Evolutionary conservation across 2,329 filamentous ascomycete genomes (phyloP), one percentile per base, ranked within the genome.

Genomic region (Daldinia eschscholtzii): DNA sequence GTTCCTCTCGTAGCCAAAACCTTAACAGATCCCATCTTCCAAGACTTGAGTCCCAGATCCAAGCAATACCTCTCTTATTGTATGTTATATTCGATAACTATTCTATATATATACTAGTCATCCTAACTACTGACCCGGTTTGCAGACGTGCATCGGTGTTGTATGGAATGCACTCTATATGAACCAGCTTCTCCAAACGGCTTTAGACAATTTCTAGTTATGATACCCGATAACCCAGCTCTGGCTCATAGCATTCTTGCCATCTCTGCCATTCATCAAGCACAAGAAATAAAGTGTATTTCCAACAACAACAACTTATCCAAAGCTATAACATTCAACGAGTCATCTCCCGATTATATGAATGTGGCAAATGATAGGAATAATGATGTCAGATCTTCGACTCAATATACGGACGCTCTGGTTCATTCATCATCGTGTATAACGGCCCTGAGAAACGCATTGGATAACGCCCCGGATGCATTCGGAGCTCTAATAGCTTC

Each of bases 81-180:
- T 63, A 63, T 23, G 60, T 9, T 12, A 39, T 18, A 18, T 33
- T 33, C 6, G 6, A 33, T 33, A n/a, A n/a, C n/a, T n/a, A 33
- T 4, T 2, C 18, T 37, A 7, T 52, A 18, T 37, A 7, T 52
- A 18, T 18, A 6, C 15, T 37, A 10, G 12, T 7, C 18, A 13
- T 48, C 23, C 9, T n/a, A 42, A 12, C 26, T 46, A 13, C 62
- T 65, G 26, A 65, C 9, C 5, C 20, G 4, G 10, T 33, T 46
- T 26, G 6, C 18, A 65, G 62, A 65, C 7, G 9, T 65, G 18
- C 37, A 65, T 30, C 56, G 62, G 18, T 65, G 62, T 28, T 60
- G 62, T 26, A 41, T 55, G 28, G 62, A 65, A 26, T 65, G 62
- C 28, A 59, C 62, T 39, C 28, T 60, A 55, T 65, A 65, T 10